Base-by-base conservation (phyloP, 2,329 filamentous ascomycete species). In the Diaporthe batatas region DNA sequence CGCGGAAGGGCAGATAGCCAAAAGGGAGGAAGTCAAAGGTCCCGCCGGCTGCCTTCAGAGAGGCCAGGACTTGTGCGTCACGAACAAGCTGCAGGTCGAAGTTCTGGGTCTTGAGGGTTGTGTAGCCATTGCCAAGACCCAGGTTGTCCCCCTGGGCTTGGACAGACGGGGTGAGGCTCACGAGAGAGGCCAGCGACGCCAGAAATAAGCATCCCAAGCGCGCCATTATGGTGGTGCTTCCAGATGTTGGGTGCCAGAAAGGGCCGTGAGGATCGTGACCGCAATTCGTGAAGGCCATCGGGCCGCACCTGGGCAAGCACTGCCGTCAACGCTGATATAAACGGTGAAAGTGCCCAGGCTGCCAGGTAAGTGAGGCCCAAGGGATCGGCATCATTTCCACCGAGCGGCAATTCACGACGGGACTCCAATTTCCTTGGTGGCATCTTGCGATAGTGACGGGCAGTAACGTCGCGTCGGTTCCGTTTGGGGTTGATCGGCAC, bases 1-100 rank as follows among this genome's bases (percentile, higher is more conserved):
- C 83, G 10, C 89, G 83, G 21, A 80, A 79, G 0, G 82, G 72
- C 4, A 90, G 81, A 57, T 85, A 79, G 76, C 90, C 88, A 10
- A 81, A 86, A 0, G 89, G 88, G 2, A 89, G 82, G 75, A 90
- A 91, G 78, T 91, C 86, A 74, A 90, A 90, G 0, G 79, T 73
- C 3, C 79, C 77, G 0, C 79, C 80, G 0, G 80, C 76, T 6
- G 86, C 81, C 12, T 78, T 82, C 16, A 89, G 77, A 0, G 88
- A 89, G 11, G 80, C 84, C 1, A 89, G 81, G 0, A 87, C 84
- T 62, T 87, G 86, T 3, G 86, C 82, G 25, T 86, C 82, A 6
- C 79, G 79, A 55, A 82, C 85, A 3, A 88, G 78, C 70, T 82
- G 80, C 32, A 82, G 78, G 44, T 84, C 81, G 75, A 87, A 85